Base-by-base conservation (phyloP, 1,139 yeast species). In the Candida sp. region DNA sequence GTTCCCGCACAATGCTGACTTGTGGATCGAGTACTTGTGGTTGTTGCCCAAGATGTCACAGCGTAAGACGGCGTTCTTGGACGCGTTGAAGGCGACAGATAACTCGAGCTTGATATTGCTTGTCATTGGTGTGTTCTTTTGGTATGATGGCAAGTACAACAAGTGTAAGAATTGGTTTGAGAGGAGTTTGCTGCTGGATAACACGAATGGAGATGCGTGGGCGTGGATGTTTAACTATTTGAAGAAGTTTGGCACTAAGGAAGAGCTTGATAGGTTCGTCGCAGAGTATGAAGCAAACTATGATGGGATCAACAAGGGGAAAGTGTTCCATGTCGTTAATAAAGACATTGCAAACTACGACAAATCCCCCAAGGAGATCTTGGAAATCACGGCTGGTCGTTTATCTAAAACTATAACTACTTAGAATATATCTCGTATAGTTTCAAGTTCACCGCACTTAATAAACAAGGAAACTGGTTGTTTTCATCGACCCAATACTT, bases 121-220 rank as follows among this genome's bases (percentile, higher is more conserved):
- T 27, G 77, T 83, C 1, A 85, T 90, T 45, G 98, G 96, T 0
- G 70, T 78, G 5, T 82, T 83, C 54, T 85, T 91, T 58, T 89
- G 89, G 88, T 61, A 71, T 3, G 90, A 84, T 34, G 87, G 89
- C 0, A 90, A 89, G 58, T 68, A 76, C 39, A 68, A 79, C 2
- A 86, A 86, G 58, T 92, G 96, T 0, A 73, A 75, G 51, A 77
- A 85, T 12, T 93, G 97, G 94, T 82, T 92, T 57, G 87, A 87
- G 44, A 77, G 92, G 48, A 88, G 96, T 3, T 63, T 85, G 22
- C 51, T 43, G 9, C 73, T 75, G n/a, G 85, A 86, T 53, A 66
- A 72, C 1, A 71, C 68, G 12, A 80, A 77, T 63, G 98, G 97
- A 3, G 98, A 93, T 65, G 68, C 78, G 4, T 92, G 96, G 91